These are phyloP conservation scores for Melampsora larici-populina DNA, from an alignment of 1,284 basidiomycete genomes.

Conservation along the genomic window DNA sequence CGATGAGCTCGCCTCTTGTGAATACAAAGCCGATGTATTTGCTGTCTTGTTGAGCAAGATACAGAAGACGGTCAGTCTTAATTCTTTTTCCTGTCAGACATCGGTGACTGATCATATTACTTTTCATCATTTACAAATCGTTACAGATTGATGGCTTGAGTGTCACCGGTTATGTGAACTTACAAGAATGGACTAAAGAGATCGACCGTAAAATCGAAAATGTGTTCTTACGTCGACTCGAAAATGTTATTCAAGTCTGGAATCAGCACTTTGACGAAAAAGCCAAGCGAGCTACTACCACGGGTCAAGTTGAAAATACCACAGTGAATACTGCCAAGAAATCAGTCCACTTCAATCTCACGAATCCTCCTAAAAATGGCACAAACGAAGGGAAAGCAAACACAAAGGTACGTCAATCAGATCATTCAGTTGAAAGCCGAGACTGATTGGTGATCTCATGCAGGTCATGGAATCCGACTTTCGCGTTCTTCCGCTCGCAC, in stretches of 20 bases:
- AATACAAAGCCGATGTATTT: conserved; percentile 78
- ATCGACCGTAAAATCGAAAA: conserved; percentile 81
- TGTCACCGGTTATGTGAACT: conserved; percentile 91
- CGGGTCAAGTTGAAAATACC: conserved; percentile 12
- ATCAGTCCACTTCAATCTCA: conserved; percentile 17
- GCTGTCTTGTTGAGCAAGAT: conserved; percentile 71
- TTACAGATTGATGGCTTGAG: conserved; percentile 84
- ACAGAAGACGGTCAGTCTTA: conserved; percentile 70
- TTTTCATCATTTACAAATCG: background rate
- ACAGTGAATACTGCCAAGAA: conserved; percentile 15
- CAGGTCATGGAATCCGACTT: conserved; percentile 64
- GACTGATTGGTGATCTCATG: conserved; percentile 31
- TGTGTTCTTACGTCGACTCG: conserved; percentile 73
- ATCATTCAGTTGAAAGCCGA: conserved; percentile 1
- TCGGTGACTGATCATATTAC: conserved; percentile 15
- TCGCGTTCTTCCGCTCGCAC: conserved; percentile 74
- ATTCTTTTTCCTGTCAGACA: background rate
- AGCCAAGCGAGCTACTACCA: conserved; percentile 24
- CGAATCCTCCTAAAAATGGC: conserved; percentile 7
- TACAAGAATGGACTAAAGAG: conserved; percentile 91
- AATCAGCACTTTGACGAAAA: conserved; percentile 69
- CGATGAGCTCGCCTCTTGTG: conserved; percentile 80
- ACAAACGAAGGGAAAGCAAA: conserved; percentile 56
- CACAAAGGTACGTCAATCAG: conserved; percentile 16
- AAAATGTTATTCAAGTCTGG: conserved; percentile 78